Conservation (phyloP, 352 stramenopile genomes). For the Pythium chondricola region DNA sequence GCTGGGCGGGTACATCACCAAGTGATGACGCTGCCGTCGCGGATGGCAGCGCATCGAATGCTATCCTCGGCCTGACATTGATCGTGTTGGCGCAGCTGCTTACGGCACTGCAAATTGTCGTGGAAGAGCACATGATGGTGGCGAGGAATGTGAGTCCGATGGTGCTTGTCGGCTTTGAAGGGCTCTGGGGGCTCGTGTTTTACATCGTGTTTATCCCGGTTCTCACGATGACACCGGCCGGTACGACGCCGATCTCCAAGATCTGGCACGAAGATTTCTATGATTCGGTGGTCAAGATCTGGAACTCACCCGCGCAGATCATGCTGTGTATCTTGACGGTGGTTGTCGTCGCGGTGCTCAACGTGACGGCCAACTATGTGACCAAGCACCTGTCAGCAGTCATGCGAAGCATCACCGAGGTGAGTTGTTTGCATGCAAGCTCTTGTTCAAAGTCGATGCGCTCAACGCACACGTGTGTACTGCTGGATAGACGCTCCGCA, state of each 20-base stretch:
- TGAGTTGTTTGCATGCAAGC: conserved; percentile 15
- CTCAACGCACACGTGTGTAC: too few relatives aligned
- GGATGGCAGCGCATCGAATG: conserved; percentile 24
- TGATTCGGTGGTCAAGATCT: conserved; percentile 68
- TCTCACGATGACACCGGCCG: conserved; percentile 45
- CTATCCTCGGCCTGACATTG: conserved; percentile 57
- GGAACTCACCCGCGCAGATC: conserved; percentile 51
- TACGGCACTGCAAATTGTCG: conserved; percentile 80
- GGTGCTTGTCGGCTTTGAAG: conserved; percentile 81
- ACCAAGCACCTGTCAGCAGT: conserved; percentile 76
- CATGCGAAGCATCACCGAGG: conserved; percentile 72
- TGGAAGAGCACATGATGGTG: conserved; percentile 85
- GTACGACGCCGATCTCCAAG: conserved; percentile 40
- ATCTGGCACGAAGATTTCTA: conserved; percentile 79
- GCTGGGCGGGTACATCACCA: conserved; percentile 38
- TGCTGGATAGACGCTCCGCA: conserved; percentile 49
- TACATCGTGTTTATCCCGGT: conserved; percentile 57
- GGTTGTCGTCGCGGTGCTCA: conserved; percentile 58
- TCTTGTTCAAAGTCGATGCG: too few relatives aligned
- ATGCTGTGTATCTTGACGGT: conserved; percentile 49
- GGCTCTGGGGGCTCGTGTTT: conserved; percentile 77
- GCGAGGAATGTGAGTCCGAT: conserved; percentile 75
- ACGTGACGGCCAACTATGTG: conserved; percentile 72
- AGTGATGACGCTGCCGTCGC: conserved; percentile 5
- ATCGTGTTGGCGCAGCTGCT: conserved; percentile 75